A percentile compares a stretch with the other conserved stretches of the same genome.
Evolutionary conservation across 495 filamentous ascomycete species (phyloP).

Genomic region (Jackrogersella minutella): DNA sequence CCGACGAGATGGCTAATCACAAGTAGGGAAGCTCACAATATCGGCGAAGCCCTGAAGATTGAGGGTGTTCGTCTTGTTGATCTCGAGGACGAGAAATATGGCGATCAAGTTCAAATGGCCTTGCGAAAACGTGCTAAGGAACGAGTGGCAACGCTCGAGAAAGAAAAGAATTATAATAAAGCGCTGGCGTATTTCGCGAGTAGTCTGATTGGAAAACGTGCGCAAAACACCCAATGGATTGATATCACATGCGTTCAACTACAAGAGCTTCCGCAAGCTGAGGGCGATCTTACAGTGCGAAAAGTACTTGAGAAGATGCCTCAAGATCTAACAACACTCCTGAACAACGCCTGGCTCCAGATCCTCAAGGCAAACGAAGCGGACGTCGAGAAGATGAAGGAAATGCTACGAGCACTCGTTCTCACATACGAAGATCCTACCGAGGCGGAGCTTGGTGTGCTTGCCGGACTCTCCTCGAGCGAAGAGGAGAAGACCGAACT

Average conservation of each 20-base stretch:
- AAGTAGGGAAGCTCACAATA: constrained; percentile 43
- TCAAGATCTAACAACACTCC: constrained; percentile 44
- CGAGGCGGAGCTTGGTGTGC: constrained; percentile 42
- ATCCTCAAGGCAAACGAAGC: constrained; percentile 50
- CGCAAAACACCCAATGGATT: constrained; percentile 50
- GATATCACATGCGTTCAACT: constrained; percentile 48
- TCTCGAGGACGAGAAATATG: constrained; percentile 45
- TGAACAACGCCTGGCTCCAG: constrained; percentile 45
- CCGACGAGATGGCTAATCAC: constrained; percentile 47
- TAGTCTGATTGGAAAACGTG: constrained; percentile 46
- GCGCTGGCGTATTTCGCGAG: constrained; percentile 48
- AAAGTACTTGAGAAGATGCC: constrained; percentile 46
- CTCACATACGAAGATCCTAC: constrained; percentile 50
- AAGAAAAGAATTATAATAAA: constrained; percentile 47
- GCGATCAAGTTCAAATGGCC: constrained; percentile 42
- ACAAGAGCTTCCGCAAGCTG: constrained; percentile 38
- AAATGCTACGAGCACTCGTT: constrained; percentile 48
- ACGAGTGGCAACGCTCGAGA: constrained; percentile 35
- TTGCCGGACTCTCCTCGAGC: constrained; percentile 39
- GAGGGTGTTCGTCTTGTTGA: constrained; percentile 36
- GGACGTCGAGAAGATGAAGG: constrained; percentile 46
- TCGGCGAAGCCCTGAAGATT: constrained; percentile 36
- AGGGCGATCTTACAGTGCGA: constrained; percentile 44
- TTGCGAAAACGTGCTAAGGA: constrained; percentile 43
- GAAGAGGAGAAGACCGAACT: constrained; percentile 45